phyloP scores from a whole-genome alignment of 169 alveolate genomes.

The Plasmodium gallinaceum region DNA sequence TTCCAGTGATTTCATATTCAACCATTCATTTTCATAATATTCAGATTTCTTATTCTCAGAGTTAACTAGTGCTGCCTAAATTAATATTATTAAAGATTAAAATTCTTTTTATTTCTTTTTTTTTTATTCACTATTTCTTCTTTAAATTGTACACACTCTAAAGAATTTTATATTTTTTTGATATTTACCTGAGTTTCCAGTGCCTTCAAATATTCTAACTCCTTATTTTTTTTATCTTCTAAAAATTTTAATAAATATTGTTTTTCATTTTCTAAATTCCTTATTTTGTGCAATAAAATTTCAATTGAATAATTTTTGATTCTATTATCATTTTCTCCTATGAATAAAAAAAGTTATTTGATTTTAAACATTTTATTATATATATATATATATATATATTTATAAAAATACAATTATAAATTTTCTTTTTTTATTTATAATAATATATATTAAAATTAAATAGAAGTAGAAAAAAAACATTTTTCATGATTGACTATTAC shows the following conservation, averaged over 20 bases:
- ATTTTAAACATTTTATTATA: not conserved
- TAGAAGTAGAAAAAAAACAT: not conserved
- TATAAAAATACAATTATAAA: not conserved
- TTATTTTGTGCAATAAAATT: constrained; percentile 42
- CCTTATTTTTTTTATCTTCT: constrained; percentile 58
- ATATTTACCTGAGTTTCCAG: constrained; percentile 53
- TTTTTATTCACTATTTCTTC: not conserved
- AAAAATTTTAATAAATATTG: constrained; percentile 30
- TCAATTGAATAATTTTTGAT: constrained; percentile 15
- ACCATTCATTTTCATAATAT: constrained; percentile 70
- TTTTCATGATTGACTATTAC: constrained; percentile 10
- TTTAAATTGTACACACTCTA: too few relatives aligned
- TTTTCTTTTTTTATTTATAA: not conserved
- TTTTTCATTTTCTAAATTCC: constrained; percentile 72
- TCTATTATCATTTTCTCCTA: constrained; percentile 11
- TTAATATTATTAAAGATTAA: not conserved
- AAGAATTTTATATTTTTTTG: not conserved
- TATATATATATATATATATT: not conserved
- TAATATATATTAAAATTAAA: not conserved
- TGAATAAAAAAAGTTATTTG: not conserved
- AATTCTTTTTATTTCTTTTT: not conserved
- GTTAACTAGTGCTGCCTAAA: constrained; percentile 52
- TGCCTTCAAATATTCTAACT: constrained; percentile 46
- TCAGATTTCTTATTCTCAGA: constrained; percentile 54
- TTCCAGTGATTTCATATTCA: constrained; percentile 65